A percentile compares a stretch with the other conserved stretches of the same genome.
Conservation (phyloP, 805 yeast genomes). For the Metschnikowia drakensbergensis region DNA sequence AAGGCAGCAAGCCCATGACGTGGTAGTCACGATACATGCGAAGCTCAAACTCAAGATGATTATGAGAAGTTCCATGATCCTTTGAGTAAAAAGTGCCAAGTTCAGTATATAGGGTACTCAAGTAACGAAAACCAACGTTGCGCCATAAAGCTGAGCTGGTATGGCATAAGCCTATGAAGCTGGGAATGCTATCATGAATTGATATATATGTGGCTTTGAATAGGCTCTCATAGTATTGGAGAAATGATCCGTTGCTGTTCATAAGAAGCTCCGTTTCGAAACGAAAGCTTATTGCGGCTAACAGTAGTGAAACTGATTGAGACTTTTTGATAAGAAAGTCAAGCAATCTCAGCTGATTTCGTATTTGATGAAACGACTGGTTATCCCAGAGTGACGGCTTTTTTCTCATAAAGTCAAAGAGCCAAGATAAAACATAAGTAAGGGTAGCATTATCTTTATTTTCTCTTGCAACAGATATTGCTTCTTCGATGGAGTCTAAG, state of each 20-base stretch:
- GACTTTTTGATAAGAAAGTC: slow-evolving; percentile 57
- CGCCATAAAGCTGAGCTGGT: slow-evolving; percentile 47
- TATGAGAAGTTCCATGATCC: slow-evolving; percentile 15
- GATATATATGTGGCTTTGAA: slow-evolving; percentile 55
- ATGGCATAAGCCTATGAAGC: slow-evolving; percentile 46
- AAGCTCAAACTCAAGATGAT: slow-evolving; percentile 21
- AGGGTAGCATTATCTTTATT: slow-evolving; percentile 71
- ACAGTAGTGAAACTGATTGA: slow-evolving; percentile 43
- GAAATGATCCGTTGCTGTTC: slow-evolving; percentile 47
- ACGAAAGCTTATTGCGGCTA: slow-evolving; percentile 61
- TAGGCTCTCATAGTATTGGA: slow-evolving; percentile 49
- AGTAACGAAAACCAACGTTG: slow-evolving; percentile 45
- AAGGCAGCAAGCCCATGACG: not conserved
- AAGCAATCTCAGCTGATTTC: slow-evolving; percentile 62
- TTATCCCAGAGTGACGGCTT: slow-evolving; percentile 54
- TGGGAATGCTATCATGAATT: slow-evolving; percentile 42
- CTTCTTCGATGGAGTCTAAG: slow-evolving; percentile 75
- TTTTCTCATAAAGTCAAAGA: slow-evolving; percentile 63
- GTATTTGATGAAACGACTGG: slow-evolving; percentile 44
- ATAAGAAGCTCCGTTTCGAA: slow-evolving; percentile 57
- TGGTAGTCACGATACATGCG: slow-evolving; percentile 38
- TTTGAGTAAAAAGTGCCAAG: slow-evolving; percentile 42
- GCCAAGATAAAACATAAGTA: slow-evolving; percentile 69
- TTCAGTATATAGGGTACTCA: slow-evolving; percentile 47
- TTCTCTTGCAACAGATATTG: slow-evolving; percentile 83